Base-by-base conservation (phyloP, 1,284 basidiomycete genomes). In the Sutorius eximius region DNA sequence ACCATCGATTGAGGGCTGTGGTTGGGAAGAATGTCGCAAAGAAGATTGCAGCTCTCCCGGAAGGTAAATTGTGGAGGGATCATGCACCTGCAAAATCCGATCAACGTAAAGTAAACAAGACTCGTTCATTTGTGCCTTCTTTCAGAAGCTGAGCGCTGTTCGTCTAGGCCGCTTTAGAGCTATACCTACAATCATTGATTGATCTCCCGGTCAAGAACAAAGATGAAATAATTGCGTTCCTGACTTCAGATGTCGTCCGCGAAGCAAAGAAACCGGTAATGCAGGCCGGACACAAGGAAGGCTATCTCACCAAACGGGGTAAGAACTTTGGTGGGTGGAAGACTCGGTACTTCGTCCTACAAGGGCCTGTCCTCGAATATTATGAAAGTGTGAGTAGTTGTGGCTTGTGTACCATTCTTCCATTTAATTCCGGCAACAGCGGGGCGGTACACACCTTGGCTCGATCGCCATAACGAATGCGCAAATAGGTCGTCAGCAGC, bases 261-360 rank as follows among this genome's bases (percentile, higher is more conserved):
- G 85, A 87, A 60, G 77, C 84, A 44, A 82, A 82, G 68, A 84
- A 84, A 58, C 87, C 87, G 15, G 88, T 90, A 41, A 82, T 85
- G 69, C 87, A 91, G 67, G 82, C 81, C 4, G 90, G 85, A n/a
- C 87, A 91, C 76, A 97, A 94, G 73, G 95, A 95, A 73, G 96
- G 96, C 20, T 98, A 96, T 72, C 77, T 98, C 45, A 98, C 96
- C 29, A 98, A 98, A 74, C 85, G 95, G 61, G 95, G 95, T 20
- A 94, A 97, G 75, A 97, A 94, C 67, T 95, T 98, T 72, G 95
- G 95, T 50, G 92, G 91, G 1, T 97, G 95, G 95, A 95, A 95
- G 70, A 94, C 93, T 32, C 82, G 96, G 43, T 98, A 89, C 73
- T 98, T 98, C 67, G 89, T 97, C 9, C 77, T 98, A 44, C 85